Evolutionary conservation across 2,329 filamentous ascomycete genomes (phyloP), one percentile per base, ranked within the genome.

Genomic region (Venturia carpophila): DNA sequence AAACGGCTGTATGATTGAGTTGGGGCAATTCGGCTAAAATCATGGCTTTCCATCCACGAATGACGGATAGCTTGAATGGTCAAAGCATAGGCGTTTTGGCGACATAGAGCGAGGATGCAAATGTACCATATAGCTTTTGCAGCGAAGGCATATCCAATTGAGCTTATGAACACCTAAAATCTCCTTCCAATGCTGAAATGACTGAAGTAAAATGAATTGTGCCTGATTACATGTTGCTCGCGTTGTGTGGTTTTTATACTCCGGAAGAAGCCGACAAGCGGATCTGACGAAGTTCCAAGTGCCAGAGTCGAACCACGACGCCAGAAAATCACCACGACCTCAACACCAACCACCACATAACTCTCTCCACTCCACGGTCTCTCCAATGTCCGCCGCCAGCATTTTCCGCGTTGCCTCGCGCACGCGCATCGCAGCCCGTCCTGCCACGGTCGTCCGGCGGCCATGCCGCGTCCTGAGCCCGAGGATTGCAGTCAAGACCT

Each of bases 391-490:
- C 9, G 37, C 63, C 27, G 39, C 63, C 52, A 41, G 41, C n/a
- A 61, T 65, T 24, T 65, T 65, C 56, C 64, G 64, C 64, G 39
- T 43, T 39, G 64, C 56, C 15, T 27, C 55, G 7, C 64, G 64
- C 64, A 61, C 52, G 34, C 64, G 64, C 41, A 30, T 47, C 13
- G 37, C 56, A 42, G 30, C 49, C 19, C 63, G 63, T 43, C 47
- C 52, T 58, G 37, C 49, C 30, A 42, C 63, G 42, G 21, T 55
- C 45, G 42, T 45, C 43, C 62, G 62, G 27, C 39, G 62, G 43
- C 43, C 63, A 39, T 43, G 39, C 42, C 34, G 27, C 24, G 27
- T 30, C 52, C 24, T 56, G 43, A 45, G 21, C 24, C 63, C 47
- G 52, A 64, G n/a, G 45, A 58, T 27, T 27, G 63, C 49, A 39